Evolutionary conservation across 2,329 filamentous ascomycete genomes (phyloP), one percentile per base, ranked within the genome.

Genomic region (Cercospora canescens): DNA sequence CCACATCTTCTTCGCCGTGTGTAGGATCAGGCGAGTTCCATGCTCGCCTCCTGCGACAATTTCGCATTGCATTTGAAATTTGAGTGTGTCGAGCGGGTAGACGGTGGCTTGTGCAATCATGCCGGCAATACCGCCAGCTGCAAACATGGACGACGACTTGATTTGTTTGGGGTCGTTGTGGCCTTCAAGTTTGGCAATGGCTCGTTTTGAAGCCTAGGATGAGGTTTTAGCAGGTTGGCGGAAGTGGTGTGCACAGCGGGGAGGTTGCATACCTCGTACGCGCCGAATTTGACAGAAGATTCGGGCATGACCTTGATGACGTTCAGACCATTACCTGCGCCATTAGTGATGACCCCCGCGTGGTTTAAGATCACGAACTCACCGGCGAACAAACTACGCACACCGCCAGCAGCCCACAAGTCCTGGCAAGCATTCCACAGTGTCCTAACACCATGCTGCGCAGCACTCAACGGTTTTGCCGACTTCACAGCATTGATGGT

Each of bases 251-350:
- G 34, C 37, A 11, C 21, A 12, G 4, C 1, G 9, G 12, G 37
- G 3, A 14, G 24, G n/a, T 21, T 48, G 66, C 79, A 73, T 77
- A 87, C 87, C 82, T 99, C 95, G 76, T 97, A 99, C 21, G 94
- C 94, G 67, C 95, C 95, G 78, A 99, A 99, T 80, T 97, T 96
- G 77, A 99, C 97, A 28, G 95, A 94, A 30, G 94, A 97, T 81
- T 99, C 95, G 0, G 95, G 95, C 93, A 98, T 97, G 67, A 99
- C 95, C 79, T 99, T 99, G 75, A 97, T 80, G 2, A 99, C 93
- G 73, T 99, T 99, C 72, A 99, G 83, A 3, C 95, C 95, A 75
- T 99, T 99, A 39, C 95, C 94, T 96, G 72, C 7, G 14, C 16
- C 30, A 30, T 64, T 54, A 68, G 62, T 54, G 37, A 30, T 24